Percentiles rank a stretch among this genome's conserved stretches.
Evolutionary conservation across 1,284 basidiomycete species (phyloP).

Genomic region (Earliella scabrosa): DNA sequence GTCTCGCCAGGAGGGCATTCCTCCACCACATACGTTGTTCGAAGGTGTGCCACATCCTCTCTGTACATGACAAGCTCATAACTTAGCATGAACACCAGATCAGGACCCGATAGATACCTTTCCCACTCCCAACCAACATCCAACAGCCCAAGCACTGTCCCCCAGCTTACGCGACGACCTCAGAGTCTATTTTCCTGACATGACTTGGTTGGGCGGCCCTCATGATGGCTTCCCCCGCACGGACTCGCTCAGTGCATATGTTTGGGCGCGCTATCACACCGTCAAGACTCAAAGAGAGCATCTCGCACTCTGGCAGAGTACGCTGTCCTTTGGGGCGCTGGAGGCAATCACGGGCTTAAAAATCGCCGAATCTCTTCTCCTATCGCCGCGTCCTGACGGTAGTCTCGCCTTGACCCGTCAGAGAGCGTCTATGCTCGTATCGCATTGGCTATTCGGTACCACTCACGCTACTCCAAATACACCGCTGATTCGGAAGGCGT

Average conservation of each 20-base stretch:
- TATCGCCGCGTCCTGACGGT: neutral
- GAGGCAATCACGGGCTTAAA: slow-evolving; percentile 2
- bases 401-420: neutral
- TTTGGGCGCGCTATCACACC: neutral
- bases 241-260: slow-evolving; percentile 2
- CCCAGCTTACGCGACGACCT: neutral
- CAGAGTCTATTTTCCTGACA: neutral
- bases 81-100: no score
- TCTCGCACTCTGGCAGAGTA: slow-evolving; percentile 9
- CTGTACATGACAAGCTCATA: no score
- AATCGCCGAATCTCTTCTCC: slow-evolving; percentile 4
- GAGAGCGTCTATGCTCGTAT: neutral
- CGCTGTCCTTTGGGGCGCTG: slow-evolving; percentile 9
- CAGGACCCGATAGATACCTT: no score
- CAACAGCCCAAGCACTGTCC: no score
- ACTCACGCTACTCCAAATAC: neutral
- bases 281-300: neutral
- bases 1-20: no score
- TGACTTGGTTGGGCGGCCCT: neutral
- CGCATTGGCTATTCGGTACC: neutral
- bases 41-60: no score
- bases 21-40: no score
- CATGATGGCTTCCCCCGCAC: slow-evolving; percentile 1
- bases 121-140: no score
- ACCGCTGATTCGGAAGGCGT: neutral